Conservation (phyloP, 2,329 filamentous ascomycete species). For the Alternaria conjuncta region DNA sequence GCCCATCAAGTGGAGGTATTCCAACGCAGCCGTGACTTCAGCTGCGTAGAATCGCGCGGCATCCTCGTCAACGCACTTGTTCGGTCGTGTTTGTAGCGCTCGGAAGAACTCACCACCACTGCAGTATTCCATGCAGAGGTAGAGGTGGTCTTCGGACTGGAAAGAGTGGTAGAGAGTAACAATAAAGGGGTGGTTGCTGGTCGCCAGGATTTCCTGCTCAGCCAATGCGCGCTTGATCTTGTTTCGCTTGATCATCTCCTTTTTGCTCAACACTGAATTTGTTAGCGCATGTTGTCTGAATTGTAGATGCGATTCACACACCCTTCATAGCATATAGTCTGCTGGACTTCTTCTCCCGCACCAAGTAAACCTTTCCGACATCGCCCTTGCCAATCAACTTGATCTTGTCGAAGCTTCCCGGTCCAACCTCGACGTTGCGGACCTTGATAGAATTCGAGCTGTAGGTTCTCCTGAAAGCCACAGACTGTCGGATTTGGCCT, state of each 20-base stretch:
- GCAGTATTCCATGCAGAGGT: conserved; percentile 99
- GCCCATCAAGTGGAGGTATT: conserved; percentile 98
- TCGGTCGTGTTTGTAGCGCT: conserved; percentile 92
- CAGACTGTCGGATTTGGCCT: conserved; percentile 67
- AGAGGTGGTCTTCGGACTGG: conserved; percentile 97
- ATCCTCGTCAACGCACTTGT: conserved; percentile 96
- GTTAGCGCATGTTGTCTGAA: conserved; percentile 32
- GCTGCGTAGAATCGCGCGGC: conserved; percentile 97
- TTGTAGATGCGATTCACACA: conserved; percentile 50
- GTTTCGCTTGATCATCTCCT: conserved; percentile 99
- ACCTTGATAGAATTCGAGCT: conserved; percentile 99
- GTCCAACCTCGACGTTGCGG: conserved; percentile 93
- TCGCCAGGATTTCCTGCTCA: conserved; percentile 96
- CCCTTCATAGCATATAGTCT: conserved; percentile 98
- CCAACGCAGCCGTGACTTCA: conserved; percentile 93
- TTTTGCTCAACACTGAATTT: conserved; percentile 87
- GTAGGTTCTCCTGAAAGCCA: conserved; percentile 91
- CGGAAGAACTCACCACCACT: conserved; percentile 98
- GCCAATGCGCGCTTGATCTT: conserved; percentile 99
- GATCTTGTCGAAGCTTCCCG: conserved; percentile 98
- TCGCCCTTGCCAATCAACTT: conserved; percentile 99
- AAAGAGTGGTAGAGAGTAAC: conserved; percentile 99
- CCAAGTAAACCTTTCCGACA: conserved; percentile 97
- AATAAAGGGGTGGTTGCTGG: conserved; percentile 98
- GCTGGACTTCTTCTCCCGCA: conserved; percentile 96